Base-by-base conservation (phyloP, 169 alveolate genomes). In the Cryptosporidium muris region DNA sequence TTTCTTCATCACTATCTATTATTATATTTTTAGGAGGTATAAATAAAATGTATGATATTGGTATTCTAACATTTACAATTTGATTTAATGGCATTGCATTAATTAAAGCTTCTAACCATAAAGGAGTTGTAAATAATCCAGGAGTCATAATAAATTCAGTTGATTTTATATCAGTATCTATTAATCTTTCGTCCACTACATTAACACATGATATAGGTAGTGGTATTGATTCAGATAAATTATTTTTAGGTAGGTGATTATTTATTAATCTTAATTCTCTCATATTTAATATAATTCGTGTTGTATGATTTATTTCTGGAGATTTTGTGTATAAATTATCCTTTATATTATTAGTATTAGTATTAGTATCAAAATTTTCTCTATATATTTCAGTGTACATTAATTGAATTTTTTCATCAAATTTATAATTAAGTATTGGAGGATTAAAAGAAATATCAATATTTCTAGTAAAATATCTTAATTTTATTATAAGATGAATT, bases 71-170 rank as follows among this genome's bases (percentile, higher is more conserved):
- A 45, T 54, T n/a, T 58, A 74, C 16, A 58, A 43, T 2, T 68
- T 68, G 36, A 66, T 68, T 34, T 58, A 54, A 60, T 11, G 60
- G 51, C 85, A 74, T 25, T 74, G 43, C 11, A 34, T 11, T 54
- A 74, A 43, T 2, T 25, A 68, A 58, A 37, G 38, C 47, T 36
- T 74, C 85, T 36, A 74, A 68, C 85, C 85, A 74, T 4, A 74
- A 37, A 8, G 85, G 85, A 14, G 51, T 49, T 14, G 51, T 74
- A 51, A 58, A 74, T 37, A 56, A 62, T 36, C 74, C 85, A 43
- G 85, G 85, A 8, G 68, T 56, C 25, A 74, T 40, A 48, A 16
- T 12, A n/a, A 74, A 16, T 16, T 25, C 12, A 42, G 48, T 51
- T 1, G 68, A 12, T 45, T 74, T 60, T 16, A 74, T 5, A 14